These are phyloP conservation scores for Dalbergia cochinchinensis DNA, from an alignment of 306 rosid species.

Conservation along the genomic window DNA sequence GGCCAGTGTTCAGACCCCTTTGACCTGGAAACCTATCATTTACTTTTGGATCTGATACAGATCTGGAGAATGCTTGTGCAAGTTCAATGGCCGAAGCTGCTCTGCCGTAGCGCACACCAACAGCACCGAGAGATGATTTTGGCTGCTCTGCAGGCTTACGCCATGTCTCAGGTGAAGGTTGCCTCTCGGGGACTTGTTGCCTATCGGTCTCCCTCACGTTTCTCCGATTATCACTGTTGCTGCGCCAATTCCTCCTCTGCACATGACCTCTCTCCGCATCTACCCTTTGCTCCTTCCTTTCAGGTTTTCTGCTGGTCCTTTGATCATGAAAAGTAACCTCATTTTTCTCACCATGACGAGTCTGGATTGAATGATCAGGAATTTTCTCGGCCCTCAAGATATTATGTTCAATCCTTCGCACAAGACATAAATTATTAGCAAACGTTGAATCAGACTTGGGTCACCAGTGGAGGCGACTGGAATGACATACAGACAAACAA, in stretches of 20 bases:
- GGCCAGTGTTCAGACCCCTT: constrained; percentile 64
- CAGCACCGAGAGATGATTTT: constrained; percentile 55
- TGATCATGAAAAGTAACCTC: constrained; percentile 63
- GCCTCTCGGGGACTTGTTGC: constrained; percentile 74
- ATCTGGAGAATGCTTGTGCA: constrained; percentile 92
- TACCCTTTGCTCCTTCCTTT: constrained; percentile 70
- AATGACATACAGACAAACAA: neutral
- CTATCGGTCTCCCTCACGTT: constrained; percentile 64
- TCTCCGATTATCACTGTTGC: constrained; percentile 56
- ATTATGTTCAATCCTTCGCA: constrained; percentile 70
- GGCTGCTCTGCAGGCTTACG: constrained; percentile 79
- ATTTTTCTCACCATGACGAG: constrained; percentile 55
- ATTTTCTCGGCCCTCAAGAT: constrained; percentile 63
- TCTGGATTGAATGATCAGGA: constrained; percentile 55
- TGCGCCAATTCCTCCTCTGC: constrained; percentile 82
- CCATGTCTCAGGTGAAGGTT: constrained; percentile 92
- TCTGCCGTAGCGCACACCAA: constrained; percentile 62
- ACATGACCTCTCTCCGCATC: constrained; percentile 66
- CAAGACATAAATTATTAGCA: constrained; percentile 33
- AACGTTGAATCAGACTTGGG: neutral
- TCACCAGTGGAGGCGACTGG: constrained; percentile 1
- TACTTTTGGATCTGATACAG: constrained; percentile 76
- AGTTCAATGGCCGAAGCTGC: constrained; percentile 96
- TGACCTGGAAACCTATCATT: constrained; percentile 63
- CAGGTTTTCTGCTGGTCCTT: constrained; percentile 67